A percentile compares a stretch with the other conserved stretches of the same genome.
Evolutionary conservation across 768 basidiomycete species (phyloP).

Genomic region (Phallus indusiatus): DNA sequence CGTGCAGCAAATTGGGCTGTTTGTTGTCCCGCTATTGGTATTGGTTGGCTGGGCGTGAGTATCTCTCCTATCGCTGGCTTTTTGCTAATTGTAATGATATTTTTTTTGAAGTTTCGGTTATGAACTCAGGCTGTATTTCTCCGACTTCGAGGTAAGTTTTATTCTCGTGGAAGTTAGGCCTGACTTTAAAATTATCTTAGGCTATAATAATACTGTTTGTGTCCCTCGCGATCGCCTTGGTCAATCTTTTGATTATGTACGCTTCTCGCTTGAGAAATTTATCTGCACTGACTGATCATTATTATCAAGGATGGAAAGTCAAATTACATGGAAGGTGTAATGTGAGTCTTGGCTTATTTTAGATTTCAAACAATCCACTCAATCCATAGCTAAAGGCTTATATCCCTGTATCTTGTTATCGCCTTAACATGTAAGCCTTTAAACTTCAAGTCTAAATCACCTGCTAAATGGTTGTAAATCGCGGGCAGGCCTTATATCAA

Average conservation of each 20-base stretch:
- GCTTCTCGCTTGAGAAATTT: slow-evolving; percentile 18
- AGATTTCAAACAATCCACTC: neutral
- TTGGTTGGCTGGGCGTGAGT: slow-evolving; percentile 81
- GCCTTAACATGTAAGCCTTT: slow-evolving; percentile 59
- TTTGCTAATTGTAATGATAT: neutral
- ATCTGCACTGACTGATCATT: neutral
- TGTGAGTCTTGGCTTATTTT: slow-evolving; percentile 28
- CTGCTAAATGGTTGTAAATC: neutral
- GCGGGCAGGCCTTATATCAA: neutral
- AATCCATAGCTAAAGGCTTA: slow-evolving; percentile 16
- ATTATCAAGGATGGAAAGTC: slow-evolving; percentile 67
- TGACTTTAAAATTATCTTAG: slow-evolving; percentile 22
- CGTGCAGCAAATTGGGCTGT: slow-evolving; percentile 70
- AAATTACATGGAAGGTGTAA: slow-evolving; percentile 89
- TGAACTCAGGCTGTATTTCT: slow-evolving; percentile 73
- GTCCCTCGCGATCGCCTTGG: slow-evolving; percentile 79
- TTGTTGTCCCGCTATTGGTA: slow-evolving; percentile 82
- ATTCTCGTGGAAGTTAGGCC: neutral
- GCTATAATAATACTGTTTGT: slow-evolving; percentile 82
- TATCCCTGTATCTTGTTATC: slow-evolving; percentile 71
- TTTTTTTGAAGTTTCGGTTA: slow-evolving; percentile 47
- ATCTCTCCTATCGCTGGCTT: slow-evolving; percentile 11
- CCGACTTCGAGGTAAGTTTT: slow-evolving; percentile 63
- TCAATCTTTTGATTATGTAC: slow-evolving; percentile 71
- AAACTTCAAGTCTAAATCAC: neutral